Evolutionary conservation across 2,329 filamentous ascomycete genomes (phyloP), one percentile per base, ranked within the genome.

Genomic region (Keithomyces neogunnii): DNA sequence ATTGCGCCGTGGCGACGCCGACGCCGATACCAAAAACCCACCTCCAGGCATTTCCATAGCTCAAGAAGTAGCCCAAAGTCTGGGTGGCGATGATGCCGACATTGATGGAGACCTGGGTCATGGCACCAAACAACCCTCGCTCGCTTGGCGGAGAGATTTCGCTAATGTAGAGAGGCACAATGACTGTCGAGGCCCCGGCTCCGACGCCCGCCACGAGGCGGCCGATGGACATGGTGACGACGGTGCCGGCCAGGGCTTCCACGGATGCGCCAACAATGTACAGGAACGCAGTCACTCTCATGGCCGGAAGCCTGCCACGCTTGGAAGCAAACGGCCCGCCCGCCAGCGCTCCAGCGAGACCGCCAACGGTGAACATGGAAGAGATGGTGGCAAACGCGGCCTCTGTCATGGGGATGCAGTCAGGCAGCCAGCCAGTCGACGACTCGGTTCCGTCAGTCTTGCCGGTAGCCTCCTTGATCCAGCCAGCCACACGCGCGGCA

Each of bases 61-160:
- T 96, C 51, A 96, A 65, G 66, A 96, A 96, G 63, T 88, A 93
- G 0, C 93, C 93, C 36, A 97, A 72, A 0, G 85, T 77, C 68
- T 97, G 93, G 0, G 91, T 85, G 30, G 82, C 71, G 43, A 99
- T 70, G 49, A 99, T 96, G 51, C 93, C 93, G 29, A 91, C 73
- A 62, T 97, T 97, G 73, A 91, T 91, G 69, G 90, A 91, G 62
- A 97, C 84, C 66, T 99, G 92, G 0, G 93, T 97, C 69, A 95
- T 86, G 51, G 81, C 77, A 10, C 82, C 82, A 63, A 96, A 97
- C 56, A 95, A 82, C 4, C 90, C 91, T 50, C 84, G 81, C 57
- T 85, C 80, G 13, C 75, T 72, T 0, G 82, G 82, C 3, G 92
- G 93, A 0, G 91, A 85, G 30, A 96, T 80, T 68, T 99, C 93